Percentiles rank a stretch among this genome's conserved stretches.
Evolutionary conservation across 306 rosid genomes (phyloP).

Genomic region (Fragaria vesca): DNA sequence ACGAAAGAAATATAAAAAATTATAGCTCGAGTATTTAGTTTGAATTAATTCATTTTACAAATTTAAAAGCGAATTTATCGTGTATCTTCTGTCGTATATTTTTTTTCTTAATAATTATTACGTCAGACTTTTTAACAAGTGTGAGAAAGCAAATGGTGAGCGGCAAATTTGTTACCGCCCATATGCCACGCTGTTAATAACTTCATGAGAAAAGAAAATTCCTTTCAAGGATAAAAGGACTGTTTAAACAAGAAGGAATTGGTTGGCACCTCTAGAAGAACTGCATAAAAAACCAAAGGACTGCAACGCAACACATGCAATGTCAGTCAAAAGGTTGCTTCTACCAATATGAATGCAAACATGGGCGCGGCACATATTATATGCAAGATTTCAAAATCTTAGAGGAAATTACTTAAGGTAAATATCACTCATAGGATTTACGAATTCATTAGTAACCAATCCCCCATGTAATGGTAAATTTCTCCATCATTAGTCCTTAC

Average conservation of each 20-base stretch:
- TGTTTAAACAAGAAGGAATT: not conserved
- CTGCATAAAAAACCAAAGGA: not conserved
- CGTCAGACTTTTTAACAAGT: too few relatives aligned
- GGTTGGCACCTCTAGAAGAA: not conserved
- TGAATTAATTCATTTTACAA: not conserved
- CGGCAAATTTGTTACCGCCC: too few relatives aligned
- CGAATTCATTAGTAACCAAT: not conserved
- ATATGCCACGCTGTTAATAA: too few relatives aligned
- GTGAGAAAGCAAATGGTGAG: too few relatives aligned
- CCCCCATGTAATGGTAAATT: not conserved
- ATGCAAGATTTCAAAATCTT: not conserved
- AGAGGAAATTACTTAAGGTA: not conserved
- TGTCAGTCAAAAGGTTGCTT: conserved; percentile 31
- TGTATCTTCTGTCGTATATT: too few relatives aligned
- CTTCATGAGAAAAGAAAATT: not conserved
- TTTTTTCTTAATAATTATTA: too few relatives aligned
- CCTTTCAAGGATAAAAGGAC: not conserved
- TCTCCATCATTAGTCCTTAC: too few relatives aligned
- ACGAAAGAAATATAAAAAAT: too few relatives aligned
- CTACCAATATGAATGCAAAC: conserved; percentile 1
- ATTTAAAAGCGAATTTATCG: too few relatives aligned
- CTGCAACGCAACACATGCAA: conserved; percentile 25
- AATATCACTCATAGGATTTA: not conserved
- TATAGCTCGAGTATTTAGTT: not conserved
- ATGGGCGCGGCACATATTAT: not conserved